Base-by-base conservation (phyloP, 1,284 basidiomycete genomes). In the Neonothopanus nambi region DNA sequence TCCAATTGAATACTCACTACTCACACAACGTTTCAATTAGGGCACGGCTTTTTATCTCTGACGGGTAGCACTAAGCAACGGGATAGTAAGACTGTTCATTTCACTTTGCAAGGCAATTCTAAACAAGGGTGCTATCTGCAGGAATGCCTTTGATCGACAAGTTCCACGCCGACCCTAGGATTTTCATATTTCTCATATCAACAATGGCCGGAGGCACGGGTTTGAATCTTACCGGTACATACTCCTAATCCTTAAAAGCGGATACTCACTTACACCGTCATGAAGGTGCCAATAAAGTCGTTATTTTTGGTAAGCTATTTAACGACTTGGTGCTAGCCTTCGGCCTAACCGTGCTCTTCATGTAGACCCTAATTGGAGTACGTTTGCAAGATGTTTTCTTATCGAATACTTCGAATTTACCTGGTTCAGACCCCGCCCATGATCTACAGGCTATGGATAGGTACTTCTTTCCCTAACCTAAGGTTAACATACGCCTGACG, bases 371-470 rank as follows among this genome's bases (percentile, higher is more conserved):
- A 91, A 91, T 57, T 93, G 91, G 91, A 94, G 89, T 89, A 67
- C 61, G 86, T 70, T 21, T 18, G 40, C 41, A 17, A 21, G 8
- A 11, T 40, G 6, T 13, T 24, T 52, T 30, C 38, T 46, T 33
- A 33, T 11, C 30, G 2, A 11, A 13, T 33, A 13, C 9, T 13
- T 33, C 21, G 9, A 26, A 12, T 48, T 26, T 48, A 39, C 35
- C 26, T 41, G 30, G 47, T 44, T 45, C 18, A 91, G 89, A 93
- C 70, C 91, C 91, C 5, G 88, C 91, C 0, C 89, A 93, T 60
- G 91, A 94, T 63, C 68, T 93, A 15, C 91, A 94, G 67, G 91
- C 90, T 1, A 91, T 91, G 86, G 93, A 95, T 59, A 82, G 91
- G 65, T 75, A 53, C 5, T 47, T 44, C 44, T 21, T 30, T 18